Conservation (phyloP, 2,329 filamentous ascomycete species). For the Exophiala alcalophila region DNA sequence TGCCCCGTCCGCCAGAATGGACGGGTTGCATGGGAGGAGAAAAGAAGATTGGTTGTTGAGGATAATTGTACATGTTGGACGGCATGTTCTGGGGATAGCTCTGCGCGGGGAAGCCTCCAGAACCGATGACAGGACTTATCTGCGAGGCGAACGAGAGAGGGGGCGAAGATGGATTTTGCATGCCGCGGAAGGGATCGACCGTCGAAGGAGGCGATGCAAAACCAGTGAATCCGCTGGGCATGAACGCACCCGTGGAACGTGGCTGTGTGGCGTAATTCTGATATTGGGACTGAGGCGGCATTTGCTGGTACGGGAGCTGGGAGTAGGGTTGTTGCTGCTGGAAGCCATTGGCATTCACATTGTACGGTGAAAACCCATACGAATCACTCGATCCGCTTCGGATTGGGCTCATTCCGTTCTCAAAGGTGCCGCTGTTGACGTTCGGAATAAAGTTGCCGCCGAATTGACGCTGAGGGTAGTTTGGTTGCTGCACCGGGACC, state of each 20-base stretch:
- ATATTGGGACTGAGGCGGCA: slow-evolving; percentile 55
- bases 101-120: slow-evolving; percentile 41
- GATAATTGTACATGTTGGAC: slow-evolving; percentile 52
- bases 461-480: slow-evolving; percentile 42
- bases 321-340: slow-evolving; percentile 38
- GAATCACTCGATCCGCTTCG: slow-evolving; percentile 37
- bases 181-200: slow-evolving; percentile 41
- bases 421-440: slow-evolving; percentile 38
- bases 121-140: slow-evolving; percentile 47
- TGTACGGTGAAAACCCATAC: slow-evolving; percentile 41
- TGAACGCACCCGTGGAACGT: slow-evolving; percentile 43
- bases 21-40: slow-evolving; percentile 43
- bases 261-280: slow-evolving; percentile 53
- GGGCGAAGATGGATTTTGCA: slow-evolving; percentile 40
- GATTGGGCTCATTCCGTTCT: slow-evolving; percentile 37
- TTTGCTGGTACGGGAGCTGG: slow-evolving; percentile 41
- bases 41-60: slow-evolving; percentile 38
- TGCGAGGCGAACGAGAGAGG: slow-evolving; percentile 38
- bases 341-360: slow-evolving; percentile 36
- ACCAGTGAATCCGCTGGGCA: slow-evolving; percentile 43
- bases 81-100: slow-evolving; percentile 47
- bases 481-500: slow-evolving; percentile 30
- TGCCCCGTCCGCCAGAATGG: slow-evolving; percentile 50
- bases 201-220: slow-evolving; percentile 43
- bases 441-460: slow-evolving; percentile 40